Evolutionary conservation across 176 grass and related monocot species (phyloP), one percentile per base, ranked within the genome.

Genomic region (Elymus sibiricus): DNA sequence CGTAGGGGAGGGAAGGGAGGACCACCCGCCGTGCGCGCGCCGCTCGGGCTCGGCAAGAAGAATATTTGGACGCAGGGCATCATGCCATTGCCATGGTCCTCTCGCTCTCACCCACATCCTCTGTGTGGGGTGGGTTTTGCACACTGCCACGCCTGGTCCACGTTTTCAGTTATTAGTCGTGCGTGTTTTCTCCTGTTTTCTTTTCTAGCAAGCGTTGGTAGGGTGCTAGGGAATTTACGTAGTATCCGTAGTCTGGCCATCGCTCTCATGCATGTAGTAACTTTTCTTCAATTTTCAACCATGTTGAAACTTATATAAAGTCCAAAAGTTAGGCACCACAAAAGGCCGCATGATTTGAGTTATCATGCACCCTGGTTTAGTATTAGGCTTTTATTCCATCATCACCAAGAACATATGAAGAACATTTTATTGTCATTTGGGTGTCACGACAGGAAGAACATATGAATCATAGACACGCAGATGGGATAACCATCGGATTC

Each of bases 11-110:
- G 63, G 63, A 8, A 0, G 15, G 1, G 11, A 84, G 75, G 66
- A 74, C 77, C 85, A 53, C 67, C 67, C 19, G 4, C 6, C 64
- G 63, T 29, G 63, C 63, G 63, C 28, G 28, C 28, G 28, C 34
- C 34, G 68, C 69, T 31, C 21, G 80, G 86, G 68, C 78, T 25
- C 26, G 80, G 86, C 81, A 71, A 88, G 76, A 17, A 24, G 81
- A 88, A 64, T 79, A 79, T 88, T 88, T 88, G 81, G 80, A 88
- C 47, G 35, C 53, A 14, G 67, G 40, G 64, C 64, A 84, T 84
- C 74, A 88, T 88, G 39, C 13, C 64, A 9, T 53, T 6, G 55
- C 55, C 55, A 62, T 62, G n/a, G 59, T 62, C 59, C 59, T 62
- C 55, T 58, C 55, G 55, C 55, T 58, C 55, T 58, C 55, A 9